Evolutionary conservation across 306 rosid genomes (phyloP), one percentile per base, ranked within the genome.

Genomic region (Inga leiocalycina): DNA sequence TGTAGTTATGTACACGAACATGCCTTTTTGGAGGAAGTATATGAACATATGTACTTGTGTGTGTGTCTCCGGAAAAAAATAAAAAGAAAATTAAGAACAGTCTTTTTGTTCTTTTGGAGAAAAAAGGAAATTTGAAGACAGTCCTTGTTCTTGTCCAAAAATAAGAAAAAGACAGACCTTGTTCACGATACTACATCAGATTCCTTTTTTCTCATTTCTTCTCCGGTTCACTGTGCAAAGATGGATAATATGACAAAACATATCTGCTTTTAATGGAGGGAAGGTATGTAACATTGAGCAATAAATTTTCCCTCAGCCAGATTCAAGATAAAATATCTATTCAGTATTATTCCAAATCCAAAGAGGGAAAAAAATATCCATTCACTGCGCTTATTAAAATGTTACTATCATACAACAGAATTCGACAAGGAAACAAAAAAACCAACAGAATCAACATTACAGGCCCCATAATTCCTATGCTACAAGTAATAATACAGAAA

Each of bases 381-480:
- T 39, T 56, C 65, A 35, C 16, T 34, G 27, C 32, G 0, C 27
- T 80, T 71, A 30, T 71, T 80, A 71, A n/a, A 66, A 12, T 71
- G 74, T 20, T 70, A 3, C 8, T 8, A 57, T 11, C 22, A n/a
- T 46, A 62, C 57, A 82, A 54, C 61, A 68, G 32, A 64, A 80
- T 20, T n/a, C 24, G 32, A 22, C 34, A 10, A 73, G 65, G 64
- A 8, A 22, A 74, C 37, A 49, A 59, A 49, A 49, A 48, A 49
- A 13, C 5, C 51, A 74, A 74, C 78, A 24, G 59, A 39, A 45
- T 72, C 80, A 67, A 20, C 45, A 65, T 34, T 35, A 75, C 34
- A 52, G 34, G 15, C 27, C 79, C 20, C 6, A 49, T 12, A 17
- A 43, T 27, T 17, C 17, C 62, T 71, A 56, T 75, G 34, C 24